Evolutionary conservation across 2,329 filamentous ascomycete genomes (phyloP).

Genomic region (Neonectria neomacrospora): DNA sequence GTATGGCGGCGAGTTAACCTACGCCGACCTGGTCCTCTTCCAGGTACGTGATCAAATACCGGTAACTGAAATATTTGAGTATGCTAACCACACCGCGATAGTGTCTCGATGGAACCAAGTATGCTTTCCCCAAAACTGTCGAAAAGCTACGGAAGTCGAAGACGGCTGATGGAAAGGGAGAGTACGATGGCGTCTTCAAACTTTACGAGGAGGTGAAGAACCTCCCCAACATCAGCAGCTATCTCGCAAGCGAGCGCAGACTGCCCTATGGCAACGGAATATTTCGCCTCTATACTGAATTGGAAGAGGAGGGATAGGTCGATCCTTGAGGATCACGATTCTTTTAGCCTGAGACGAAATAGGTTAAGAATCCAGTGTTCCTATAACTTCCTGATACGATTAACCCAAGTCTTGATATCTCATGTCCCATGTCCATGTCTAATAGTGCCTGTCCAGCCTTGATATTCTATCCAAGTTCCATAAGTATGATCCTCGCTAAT

Average conservation of each 20-base stretch:
- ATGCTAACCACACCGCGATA: slow-evolving; percentile 38
- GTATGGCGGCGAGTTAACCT: slow-evolving; percentile 72
- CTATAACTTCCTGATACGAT: background rate
- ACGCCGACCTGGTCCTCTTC: slow-evolving; percentile 79
- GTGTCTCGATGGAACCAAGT: slow-evolving; percentile 68
- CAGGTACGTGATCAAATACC: slow-evolving; percentile 60
- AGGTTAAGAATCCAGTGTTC: background rate
- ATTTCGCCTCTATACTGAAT: slow-evolving; percentile 77
- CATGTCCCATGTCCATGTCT: background rate
- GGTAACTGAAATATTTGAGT: background rate
- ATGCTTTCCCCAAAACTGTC: slow-evolving; percentile 77
- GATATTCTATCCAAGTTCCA: background rate
- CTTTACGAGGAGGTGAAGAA: slow-evolving; percentile 73
- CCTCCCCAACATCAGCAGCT: slow-evolving; percentile 72
- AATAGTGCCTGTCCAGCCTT: background rate
- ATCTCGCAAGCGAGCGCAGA: slow-evolving; percentile 73
- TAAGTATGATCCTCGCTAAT: background rate
- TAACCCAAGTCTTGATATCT: background rate
- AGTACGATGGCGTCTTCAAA: slow-evolving; percentile 71
- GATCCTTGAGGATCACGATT: background rate
- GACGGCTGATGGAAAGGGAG: slow-evolving; percentile 28
- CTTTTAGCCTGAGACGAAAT: background rate
- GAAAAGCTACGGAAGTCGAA: slow-evolving; percentile 62
- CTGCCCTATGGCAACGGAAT: slow-evolving; percentile 72
- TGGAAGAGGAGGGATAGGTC: slow-evolving; percentile 61